Evolutionary conservation across 495 filamentous ascomycete species (phyloP), one percentile per base, ranked within the genome.

Genomic region (Hyaloscypha variabilis): DNA sequence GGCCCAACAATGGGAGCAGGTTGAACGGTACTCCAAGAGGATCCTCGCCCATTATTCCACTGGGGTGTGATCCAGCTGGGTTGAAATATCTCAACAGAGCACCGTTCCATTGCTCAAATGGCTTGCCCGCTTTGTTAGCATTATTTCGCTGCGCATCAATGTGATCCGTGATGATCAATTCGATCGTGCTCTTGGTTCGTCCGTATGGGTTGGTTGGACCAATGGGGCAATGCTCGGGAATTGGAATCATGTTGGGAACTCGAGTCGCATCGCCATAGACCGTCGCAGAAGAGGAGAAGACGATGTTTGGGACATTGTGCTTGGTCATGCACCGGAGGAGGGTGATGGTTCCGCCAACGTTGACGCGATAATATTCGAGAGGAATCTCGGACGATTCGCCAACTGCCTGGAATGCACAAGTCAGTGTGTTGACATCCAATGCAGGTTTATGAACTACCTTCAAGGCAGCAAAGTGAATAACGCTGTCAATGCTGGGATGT

Each of bases 401-500:
- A 65, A 99, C 95, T 42, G 96, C 93, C 93, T 97, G 64, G 31
- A 21, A 31, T 26, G 28, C 60, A 11, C 19, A 24, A 42, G 52
- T 68, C 54, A 54, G 30, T 71, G 4, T 46, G 10, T 10, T 21
- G 42, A 92, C 93, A 90, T 99, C 98, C 68, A 99, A 85, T 21
- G 95, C 95, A 55, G 95, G n/a, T n/a, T n/a, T n/a, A n/a, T n/a
- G n/a, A n/a, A n/a, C n/a, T 50, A 92, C 93, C 91, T 99, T 99
- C 68, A 99, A 85, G 21, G 95, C 95, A 55, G 95, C 96, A 76
- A 99, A 99, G 81, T 99, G 95, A 66, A 99, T 97, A 56, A 97
- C 95, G 76, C 91, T 96, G 84, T 97, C 92, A 74, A 99, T 97
- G 70, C 92, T 88, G 30, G 93, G 92, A 79, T 98, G 91, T 57